Evolutionary conservation across 768 basidiomycete species (phyloP), one percentile per base, ranked within the genome.

Genomic region (Suillus cothurnatus): DNA sequence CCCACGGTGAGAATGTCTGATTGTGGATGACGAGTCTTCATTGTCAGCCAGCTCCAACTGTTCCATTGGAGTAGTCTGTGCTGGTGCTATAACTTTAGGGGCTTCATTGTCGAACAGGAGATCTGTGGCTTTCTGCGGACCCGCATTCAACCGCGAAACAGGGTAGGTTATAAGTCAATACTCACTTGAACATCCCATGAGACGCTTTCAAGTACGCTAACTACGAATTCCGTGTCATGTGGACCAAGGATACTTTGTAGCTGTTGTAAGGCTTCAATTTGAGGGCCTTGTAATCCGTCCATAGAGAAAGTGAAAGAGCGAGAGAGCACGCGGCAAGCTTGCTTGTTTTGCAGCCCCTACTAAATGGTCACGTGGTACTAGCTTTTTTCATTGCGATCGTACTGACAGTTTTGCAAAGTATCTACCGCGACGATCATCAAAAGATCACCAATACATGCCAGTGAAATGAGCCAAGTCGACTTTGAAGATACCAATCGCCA

Each of bases 171-270:
- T 38, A 61, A 38, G 52, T 53, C 5, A n/a, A 23, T 7, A 68
- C 82, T 68, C 62, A 88, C 90, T 82, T 88, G 82, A 38, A 93
- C 84, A 77, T 91, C 86, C 90, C 90, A 93, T 58, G 82, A 83
- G 11, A 89, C 88, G 64, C 83, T 87, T 45, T 81, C 75, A 19
- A 93, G 79, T 1, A 93, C 82, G 39, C 78, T 75, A n/a, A 86
- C 79, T 6, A 90, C 84, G 1, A 86, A 84, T 2, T 88, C 88
- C 36, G 83, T 82, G 71, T 90, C 89, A 15, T 81, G 83, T 49
- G 65, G 53, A 60, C 64, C 69, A 47, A 68, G 43, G 3, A 70
- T 57, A 31, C 64, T 63, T 36, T 66, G 71, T 36, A 71, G 64
- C 31, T 66, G 71, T 28, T 63, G 45, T 31, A 70, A 49, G n/a